Base-by-base conservation (phyloP, 495 filamentous ascomycete genomes). In the Penicillium alfredii region DNA sequence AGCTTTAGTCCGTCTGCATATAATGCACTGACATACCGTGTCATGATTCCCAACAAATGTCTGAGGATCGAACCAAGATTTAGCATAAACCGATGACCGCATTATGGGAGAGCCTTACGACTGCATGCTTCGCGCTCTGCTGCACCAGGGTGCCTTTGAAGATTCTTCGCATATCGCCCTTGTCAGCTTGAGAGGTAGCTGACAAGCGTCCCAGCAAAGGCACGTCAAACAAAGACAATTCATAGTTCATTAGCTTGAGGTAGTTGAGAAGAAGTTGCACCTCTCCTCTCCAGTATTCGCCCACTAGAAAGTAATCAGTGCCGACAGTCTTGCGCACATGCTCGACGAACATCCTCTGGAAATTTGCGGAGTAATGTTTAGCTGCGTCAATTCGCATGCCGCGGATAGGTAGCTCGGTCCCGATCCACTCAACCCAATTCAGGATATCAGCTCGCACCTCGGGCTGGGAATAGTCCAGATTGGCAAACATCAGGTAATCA, bases 361-460 rank as follows among this genome's bases (percentile, higher is more conserved):
- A 87, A 1, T 64, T 64, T 33, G 74, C 69, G 8, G 74, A 80
- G 53, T 79, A 82, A 58, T 88, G 84, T 51, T 84, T 81, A 12
- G 78, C 74, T 9, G 82, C 83, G 55, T 88, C 83, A n/a, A 88
- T 69, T 16, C 83, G 69, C 46, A 88, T 79, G 5, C 83, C 84
- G 43, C 69, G 66, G 12, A 87, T 57, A 1, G 73, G 69, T 0
- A 82, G 42, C 35, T 78, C 55, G 1, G 69, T 57, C 0, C 63
- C 67, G 28, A 88, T 66, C 82, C 83, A 88, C 7, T 66, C 55
- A 0, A 74, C 80, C 83, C 82, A 87, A 17, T 68, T 59, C 8
- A 81, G 51, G 4, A 85, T 72, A 45, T 88, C 82, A 4, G 68
- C 47, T 33, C 65, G 55, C 4, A 85, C 79, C 43, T 84, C 82